These are phyloP conservation scores for Nakaseomyces sp. DNA, from an alignment of 1,139 yeast genomes.

Conservation along the genomic window DNA sequence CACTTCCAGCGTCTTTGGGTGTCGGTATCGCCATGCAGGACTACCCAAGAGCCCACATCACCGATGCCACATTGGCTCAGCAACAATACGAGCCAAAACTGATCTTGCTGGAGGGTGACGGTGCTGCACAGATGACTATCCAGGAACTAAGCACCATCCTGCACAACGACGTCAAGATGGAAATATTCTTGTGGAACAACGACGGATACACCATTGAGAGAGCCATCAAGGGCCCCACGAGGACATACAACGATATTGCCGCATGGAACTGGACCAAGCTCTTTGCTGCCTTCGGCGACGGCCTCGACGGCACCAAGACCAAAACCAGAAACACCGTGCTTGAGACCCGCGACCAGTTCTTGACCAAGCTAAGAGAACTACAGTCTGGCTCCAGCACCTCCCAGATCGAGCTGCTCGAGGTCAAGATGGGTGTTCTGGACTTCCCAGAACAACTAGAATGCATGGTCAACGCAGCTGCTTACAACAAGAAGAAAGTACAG, in stretches of 20 bases:
- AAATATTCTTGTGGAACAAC: constrained; percentile 66
- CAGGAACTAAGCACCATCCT: constrained; percentile 69
- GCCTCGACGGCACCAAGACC: constrained; percentile 12
- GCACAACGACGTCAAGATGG: constrained; percentile 51
- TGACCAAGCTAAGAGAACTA: constrained; percentile 14
- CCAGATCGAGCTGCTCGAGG: constrained; percentile 56
- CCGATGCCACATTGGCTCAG: constrained; percentile 10
- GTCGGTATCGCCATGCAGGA: constrained; percentile 63
- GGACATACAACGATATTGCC: constrained; percentile 71
- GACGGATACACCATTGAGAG: constrained; percentile 85
- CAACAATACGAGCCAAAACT: constrained; percentile 44
- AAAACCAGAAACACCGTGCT: constrained; percentile 13
- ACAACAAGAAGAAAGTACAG: constrained; percentile 7
- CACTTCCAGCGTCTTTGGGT: constrained; percentile 78
- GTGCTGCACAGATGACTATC: constrained; percentile 84
- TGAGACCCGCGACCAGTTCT: constrained; percentile 14
- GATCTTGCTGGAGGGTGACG: constrained; percentile 75
- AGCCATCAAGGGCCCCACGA: constrained; percentile 66
- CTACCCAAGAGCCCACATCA: constrained; percentile 22
- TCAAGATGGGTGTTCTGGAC: constrained; percentile 58
- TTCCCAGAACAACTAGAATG: constrained; percentile 41
- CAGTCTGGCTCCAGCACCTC: constrained; percentile 9
- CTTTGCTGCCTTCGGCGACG: constrained; percentile 61
- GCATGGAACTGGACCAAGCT: constrained; percentile 76
- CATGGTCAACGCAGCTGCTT: constrained; percentile 18